Evolutionary conservation across 2,329 filamentous ascomycete genomes (phyloP).

Genomic region (Periconia sp.): DNA sequence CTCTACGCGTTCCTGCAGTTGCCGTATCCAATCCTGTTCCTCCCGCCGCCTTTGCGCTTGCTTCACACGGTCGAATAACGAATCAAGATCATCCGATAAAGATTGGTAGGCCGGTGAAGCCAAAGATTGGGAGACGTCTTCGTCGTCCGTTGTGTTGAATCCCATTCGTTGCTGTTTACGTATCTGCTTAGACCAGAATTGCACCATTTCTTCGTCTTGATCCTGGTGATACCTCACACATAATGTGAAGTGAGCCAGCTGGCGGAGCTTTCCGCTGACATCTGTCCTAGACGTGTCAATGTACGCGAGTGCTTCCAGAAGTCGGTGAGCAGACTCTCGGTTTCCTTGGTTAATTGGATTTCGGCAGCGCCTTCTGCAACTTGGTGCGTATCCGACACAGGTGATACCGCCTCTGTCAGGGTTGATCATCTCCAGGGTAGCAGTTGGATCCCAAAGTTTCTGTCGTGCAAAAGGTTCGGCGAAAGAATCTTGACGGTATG

Average conservation of each 20-base stretch:
- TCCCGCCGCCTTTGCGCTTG: too few relatives aligned
- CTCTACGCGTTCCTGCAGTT: background rate
- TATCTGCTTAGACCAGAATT: constrained; percentile 4
- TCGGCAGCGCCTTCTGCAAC: constrained; percentile 4
- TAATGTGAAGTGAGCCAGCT: constrained; percentile 3
- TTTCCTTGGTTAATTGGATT: constrained; percentile 7
- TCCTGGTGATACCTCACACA: constrained; percentile 8
- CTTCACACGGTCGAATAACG: too few relatives aligned
- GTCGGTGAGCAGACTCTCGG: constrained; percentile 1
- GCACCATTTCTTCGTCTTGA: constrained; percentile 2
- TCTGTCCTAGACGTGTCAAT: constrained; percentile 1
- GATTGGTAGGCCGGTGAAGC: too few relatives aligned
- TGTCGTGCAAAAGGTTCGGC: background rate
- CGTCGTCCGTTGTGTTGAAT: too few relatives aligned
- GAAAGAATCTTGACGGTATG: constrained; percentile 1
- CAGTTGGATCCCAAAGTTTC: constrained; percentile 6
- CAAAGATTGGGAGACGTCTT: too few relatives aligned
- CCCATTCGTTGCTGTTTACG: background rate
- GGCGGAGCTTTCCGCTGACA: constrained; percentile 1
- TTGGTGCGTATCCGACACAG: constrained; percentile 8
- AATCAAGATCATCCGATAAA: too few relatives aligned
- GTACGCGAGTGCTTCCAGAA: constrained; percentile 3
- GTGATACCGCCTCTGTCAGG: constrained; percentile 1
- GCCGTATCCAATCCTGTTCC: background rate
- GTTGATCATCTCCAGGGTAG: constrained; percentile 6